A percentile compares a stretch with the other conserved stretches of the same genome.
Evolutionary conservation across 305 asterid genomes (phyloP).

Genomic region (Solanum hybrid): DNA sequence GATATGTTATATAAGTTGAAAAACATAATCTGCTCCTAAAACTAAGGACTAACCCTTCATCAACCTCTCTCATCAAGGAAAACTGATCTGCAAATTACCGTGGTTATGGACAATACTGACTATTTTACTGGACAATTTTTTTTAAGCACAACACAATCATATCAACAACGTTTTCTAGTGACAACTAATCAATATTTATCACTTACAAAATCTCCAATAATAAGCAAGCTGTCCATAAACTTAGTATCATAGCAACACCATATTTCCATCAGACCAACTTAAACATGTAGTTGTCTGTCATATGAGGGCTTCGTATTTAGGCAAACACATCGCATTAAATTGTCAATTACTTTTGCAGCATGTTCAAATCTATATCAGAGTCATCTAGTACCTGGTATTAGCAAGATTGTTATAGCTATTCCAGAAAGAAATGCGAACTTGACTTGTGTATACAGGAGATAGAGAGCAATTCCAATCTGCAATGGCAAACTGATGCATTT

Average conservation of each 20-base stretch:
- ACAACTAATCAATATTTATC: not conserved
- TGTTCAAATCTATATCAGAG: not conserved
- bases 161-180: not conserved
- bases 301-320: not conserved
- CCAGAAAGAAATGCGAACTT: constrained; percentile 90
- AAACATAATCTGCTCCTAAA: not conserved
- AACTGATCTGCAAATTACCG: not conserved
- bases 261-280: not conserved
- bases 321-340: not conserved
- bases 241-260: not conserved
- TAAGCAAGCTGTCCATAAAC: not conserved
- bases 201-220: not conserved
- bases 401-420: constrained; percentile 69
- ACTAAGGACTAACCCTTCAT: not conserved
- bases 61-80: not conserved
- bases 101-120: not conserved
- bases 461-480: constrained; percentile 91
- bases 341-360: not conserved
- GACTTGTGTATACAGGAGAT: constrained; percentile 82
- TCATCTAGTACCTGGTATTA: constrained; percentile 67
- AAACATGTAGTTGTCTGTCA: not conserved
- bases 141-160: not conserved
- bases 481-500: constrained; percentile 74
- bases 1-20: not conserved
- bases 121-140: not conserved